Evolutionary conservation across 2,329 filamentous ascomycete genomes (phyloP).

Genomic region (Aureobasidium sp.): DNA sequence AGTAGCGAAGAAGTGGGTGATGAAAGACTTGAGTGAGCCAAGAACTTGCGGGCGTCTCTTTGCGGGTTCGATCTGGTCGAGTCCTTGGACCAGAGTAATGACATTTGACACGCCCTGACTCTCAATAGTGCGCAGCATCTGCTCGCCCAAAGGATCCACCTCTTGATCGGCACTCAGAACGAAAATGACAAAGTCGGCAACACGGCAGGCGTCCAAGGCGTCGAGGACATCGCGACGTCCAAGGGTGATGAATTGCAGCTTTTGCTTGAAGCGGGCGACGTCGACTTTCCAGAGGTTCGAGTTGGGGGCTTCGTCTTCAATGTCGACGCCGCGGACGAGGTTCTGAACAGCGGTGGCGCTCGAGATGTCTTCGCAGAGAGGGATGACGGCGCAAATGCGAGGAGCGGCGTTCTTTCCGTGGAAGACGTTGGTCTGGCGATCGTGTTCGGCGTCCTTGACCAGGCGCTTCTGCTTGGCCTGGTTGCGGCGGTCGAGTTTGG

Average conservation of each 20-base stretch:
- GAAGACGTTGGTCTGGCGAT: constrained; percentile 72
- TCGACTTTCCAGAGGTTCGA: constrained; percentile 51
- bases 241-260: constrained; percentile 73
- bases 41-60: constrained; percentile 71
- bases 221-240: constrained; percentile 63
- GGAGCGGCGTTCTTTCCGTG: constrained; percentile 79
- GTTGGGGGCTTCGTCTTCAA: constrained; percentile 55
- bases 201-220: constrained; percentile 74
- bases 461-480: constrained; percentile 85
- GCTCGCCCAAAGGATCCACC: constrained; percentile 74
- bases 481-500: constrained; percentile 90
- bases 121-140: constrained; percentile 78
- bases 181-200: constrained; percentile 86
- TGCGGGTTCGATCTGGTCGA: constrained; percentile 67
- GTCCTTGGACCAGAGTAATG: constrained; percentile 64
- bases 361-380: constrained; percentile 67
- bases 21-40: constrained; percentile 79
- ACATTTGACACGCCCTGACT: constrained; percentile 90
- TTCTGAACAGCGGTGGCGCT: constrained; percentile 55
- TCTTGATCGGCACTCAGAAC: constrained; percentile 74
- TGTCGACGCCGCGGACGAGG: constrained; percentile 71
- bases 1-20: constrained; percentile 87
- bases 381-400: constrained; percentile 78
- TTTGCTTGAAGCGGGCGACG: constrained; percentile 91
- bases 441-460: constrained; percentile 73